Percentiles rank a stretch among this genome's conserved stretches.
Evolutionary conservation across 208 protist species (phyloP).

Genomic region (Leishmania major): DNA sequence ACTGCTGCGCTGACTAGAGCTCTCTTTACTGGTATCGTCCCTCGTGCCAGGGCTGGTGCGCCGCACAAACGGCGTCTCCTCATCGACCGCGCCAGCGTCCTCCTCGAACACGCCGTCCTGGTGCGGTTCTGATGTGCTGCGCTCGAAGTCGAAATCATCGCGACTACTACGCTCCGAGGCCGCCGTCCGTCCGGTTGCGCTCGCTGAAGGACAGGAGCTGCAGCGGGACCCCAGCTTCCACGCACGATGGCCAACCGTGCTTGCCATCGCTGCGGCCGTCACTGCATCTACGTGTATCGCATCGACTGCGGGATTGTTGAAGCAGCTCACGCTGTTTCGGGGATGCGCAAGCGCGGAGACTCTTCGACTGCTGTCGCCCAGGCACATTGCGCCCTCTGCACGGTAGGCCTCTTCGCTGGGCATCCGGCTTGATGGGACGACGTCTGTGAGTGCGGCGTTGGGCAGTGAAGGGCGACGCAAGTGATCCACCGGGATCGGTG

Average conservation of each 20-base stretch:
- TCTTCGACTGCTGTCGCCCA: not conserved
- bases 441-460: conserved; percentile 1
- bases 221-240: not conserved
- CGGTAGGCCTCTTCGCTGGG: conserved; percentile 8
- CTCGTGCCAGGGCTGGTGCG: conserved; percentile 20
- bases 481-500: not conserved
- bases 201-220: not conserved
- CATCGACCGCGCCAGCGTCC: not conserved
- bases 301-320: not conserved
- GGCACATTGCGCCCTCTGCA: not conserved
- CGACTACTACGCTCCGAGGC: not conserved
- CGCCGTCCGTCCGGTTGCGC: not conserved
- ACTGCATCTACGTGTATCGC: not conserved
- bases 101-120: not conserved
- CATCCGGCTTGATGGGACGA: not conserved
- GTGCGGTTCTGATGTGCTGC: not conserved
- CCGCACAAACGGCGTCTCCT: conserved; percentile 16
- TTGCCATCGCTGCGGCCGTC: not conserved
- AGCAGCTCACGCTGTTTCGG: not conserved
- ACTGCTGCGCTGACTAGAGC: conserved; percentile 3
- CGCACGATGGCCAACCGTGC: not conserved
- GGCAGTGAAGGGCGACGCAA: conserved; percentile 6
- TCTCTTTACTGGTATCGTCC: not conserved
- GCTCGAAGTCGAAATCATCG: not conserved
- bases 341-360: not conserved